Evolutionary conservation across 2,329 filamentous ascomycete species (phyloP), one percentile per base, ranked within the genome.

Genomic region (Xylariaceae sp.): DNA sequence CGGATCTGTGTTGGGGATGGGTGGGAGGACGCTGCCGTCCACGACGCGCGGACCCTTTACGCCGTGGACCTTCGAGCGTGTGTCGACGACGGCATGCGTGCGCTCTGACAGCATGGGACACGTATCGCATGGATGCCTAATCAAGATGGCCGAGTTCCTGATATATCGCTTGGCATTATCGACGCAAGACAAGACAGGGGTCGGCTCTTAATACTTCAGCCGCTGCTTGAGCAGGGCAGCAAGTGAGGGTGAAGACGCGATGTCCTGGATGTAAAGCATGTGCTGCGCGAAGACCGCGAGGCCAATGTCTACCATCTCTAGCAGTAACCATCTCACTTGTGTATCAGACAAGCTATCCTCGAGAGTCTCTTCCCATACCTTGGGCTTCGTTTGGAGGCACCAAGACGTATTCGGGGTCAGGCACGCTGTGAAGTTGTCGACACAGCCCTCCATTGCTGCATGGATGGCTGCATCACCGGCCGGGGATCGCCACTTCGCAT

Each of bases 61-160:
- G 14, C 25, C 25, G 13, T 27, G 14, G 8, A 27, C 58, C 25
- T 39, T 46, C 32, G 61, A 36, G 10, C 46, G 39, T 5, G 45
- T 40, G 29, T 56, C 52, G 2, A 63, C 57, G 14, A 62, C 58
- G 9, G 58, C 57, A 3, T 57, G 55, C 23, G 51, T 42, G 10
- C 50, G 45, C 24, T 42, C 37, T 1, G 53, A 53, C 37, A 60
- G 44, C 57, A 60, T 59, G 1, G 53, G 46, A 23, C 54, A 54
- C 6, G 51, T 55, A 2, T 45, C 50, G 12, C 25, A 40, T 6
- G 31, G 24, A 26, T 37, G 45, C 50, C 21, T 50, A 44, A 36
- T 54, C 32, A 34, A 56, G 35, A 34, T 49, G 31, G 22, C 43
- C 10, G 29, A 29, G 5, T 12, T 2, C 3, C 22, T 22, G 9